Evolutionary conservation across 2,329 filamentous ascomycete species (phyloP), one percentile per base, ranked within the genome.

Genomic region (Mariannaea elegans): DNA sequence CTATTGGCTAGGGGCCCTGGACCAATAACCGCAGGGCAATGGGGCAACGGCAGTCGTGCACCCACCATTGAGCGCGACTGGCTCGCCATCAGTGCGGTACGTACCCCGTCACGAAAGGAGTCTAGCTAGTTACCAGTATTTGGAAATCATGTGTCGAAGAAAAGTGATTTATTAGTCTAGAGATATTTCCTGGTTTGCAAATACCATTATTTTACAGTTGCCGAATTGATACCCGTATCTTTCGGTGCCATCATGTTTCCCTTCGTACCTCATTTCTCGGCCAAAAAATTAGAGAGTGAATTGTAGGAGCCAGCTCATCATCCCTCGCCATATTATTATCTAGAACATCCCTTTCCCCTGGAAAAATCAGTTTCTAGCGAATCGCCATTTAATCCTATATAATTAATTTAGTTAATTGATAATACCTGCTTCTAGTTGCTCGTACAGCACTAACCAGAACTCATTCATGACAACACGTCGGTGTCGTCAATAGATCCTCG

Each of bases 1-100:
- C 51, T 38, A 58, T 53, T 59, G 49, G 44, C 51, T 19, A 29
- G 6, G 23, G 19, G 39, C 34, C 56, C 42, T 34, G 49, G 49
- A 39, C 41, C 49, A 59, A 54, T 34, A 48, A 53, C 44, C 49
- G 56, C 24, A 34, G 36, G 56, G 41, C 19, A 16, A 31, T 16
- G 14, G 16, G 44, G 36, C 5, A 14, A 8, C 8, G 29, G 31
- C 4, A n/a, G n/a, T 38, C 54, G 45, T 56, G 54, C 34, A 24
- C 34, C 8, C 8, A 9, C n/a, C n/a, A n/a, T n/a, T n/a, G n/a
- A 16, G 34, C n/a, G 19, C 34, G 13, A 16, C 27, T 16, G 34
- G 34, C 16, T 16, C n/a, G 7, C 34, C 9, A 16, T 14, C 14
- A 38, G 34, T 12, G 12, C 7, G 12, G 27, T 31, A 31, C 27